Evolutionary conservation across 2,329 filamentous ascomycete genomes (phyloP).

Genomic region (Neoascochyta sp.): DNA sequence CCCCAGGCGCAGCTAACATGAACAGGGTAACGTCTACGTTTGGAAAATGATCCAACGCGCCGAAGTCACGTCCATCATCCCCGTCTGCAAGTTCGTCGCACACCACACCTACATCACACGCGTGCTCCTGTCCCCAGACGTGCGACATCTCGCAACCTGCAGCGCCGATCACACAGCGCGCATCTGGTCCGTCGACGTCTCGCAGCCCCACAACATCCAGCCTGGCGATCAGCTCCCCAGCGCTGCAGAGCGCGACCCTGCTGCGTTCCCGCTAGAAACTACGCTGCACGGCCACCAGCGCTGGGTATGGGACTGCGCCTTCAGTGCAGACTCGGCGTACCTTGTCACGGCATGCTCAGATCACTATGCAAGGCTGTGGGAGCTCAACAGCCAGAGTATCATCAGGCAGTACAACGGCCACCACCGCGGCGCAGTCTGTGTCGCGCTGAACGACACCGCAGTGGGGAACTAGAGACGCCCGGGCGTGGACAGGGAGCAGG

Average conservation of each 20-base stretch:
- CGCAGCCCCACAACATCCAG: constrained; percentile 34
- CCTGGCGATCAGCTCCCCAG: constrained; percentile 29
- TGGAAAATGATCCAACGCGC: constrained; percentile 86
- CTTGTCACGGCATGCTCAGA: constrained; percentile 90
- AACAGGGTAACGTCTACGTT: constrained; percentile 89
- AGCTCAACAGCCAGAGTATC: constrained; percentile 78
- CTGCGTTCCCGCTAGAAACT: constrained; percentile 75
- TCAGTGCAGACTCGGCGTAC: constrained; percentile 89
- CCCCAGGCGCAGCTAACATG: constrained; percentile 6
- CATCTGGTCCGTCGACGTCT: constrained; percentile 83
- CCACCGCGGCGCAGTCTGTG: constrained; percentile 85
- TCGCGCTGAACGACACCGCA: constrained; percentile 75
- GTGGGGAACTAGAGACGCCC: constrained; percentile 36
- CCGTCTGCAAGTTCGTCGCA: constrained; percentile 83
- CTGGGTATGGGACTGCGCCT: constrained; percentile 97
- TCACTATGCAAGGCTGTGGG: constrained; percentile 90
- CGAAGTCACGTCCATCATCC: constrained; percentile 78
- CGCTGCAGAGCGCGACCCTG: constrained; percentile 42
- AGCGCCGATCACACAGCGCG: constrained; percentile 91
- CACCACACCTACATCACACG: constrained; percentile 92
- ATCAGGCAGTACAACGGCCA: constrained; percentile 96
- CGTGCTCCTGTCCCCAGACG: constrained; percentile 85
- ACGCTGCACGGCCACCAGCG: constrained; percentile 87
- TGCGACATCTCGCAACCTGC: constrained; percentile 90
- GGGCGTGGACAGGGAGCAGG: too few relatives aligned